Evolutionary conservation across 495 filamentous ascomycete species (phyloP), one percentile per base, ranked within the genome.

Genomic region (Aspergillus conjunctus): DNA sequence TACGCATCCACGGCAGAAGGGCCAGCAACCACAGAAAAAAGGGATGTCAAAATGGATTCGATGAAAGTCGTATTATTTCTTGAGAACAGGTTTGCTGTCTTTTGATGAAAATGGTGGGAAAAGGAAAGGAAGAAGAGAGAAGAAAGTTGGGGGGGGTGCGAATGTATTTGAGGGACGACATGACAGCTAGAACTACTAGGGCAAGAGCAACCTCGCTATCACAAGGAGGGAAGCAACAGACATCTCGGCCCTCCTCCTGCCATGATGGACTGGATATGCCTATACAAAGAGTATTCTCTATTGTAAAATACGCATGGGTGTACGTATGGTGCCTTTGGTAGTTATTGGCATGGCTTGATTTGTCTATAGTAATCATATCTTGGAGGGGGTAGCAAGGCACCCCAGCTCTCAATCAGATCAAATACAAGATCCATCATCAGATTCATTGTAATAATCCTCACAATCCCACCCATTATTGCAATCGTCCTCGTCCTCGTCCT

Each of bases 91-190:
- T 7, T 41, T 41, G 4, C 15, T 1, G 1, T 11, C 37, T 11
- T 11, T 15, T 11, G 37, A 41, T 15, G 37, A 41, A 15, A 4
- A 41, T 41, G 15, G n/a, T 41, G 39, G 39, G 9, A 43, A 12
- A 43, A 43, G 39, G 12, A 7, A 12, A 43, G 39, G 39, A 43
- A 43, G 39, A 43, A 43, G 4, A 2, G 39, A 43, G 37, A 43
- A 43, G 39, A 9, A 43, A 43, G 7, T 14, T 43, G 12, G 39
- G 10, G 4, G 39, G 39, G 39, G 39, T 2, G n/a, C 3, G 37
- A n/a, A 41, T 41, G n/a, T 43, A 43, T 43, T 43, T 43, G 39
- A 43, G 39, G 39, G 39, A 43, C 10, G 39, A 43, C 14, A 43
- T 4, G 39, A 43, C 2, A 26, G 26, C 26, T 26, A 10, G 7